Evolutionary conservation across 768 basidiomycete genomes (phyloP).

Genomic region (Russula sp.): DNA sequence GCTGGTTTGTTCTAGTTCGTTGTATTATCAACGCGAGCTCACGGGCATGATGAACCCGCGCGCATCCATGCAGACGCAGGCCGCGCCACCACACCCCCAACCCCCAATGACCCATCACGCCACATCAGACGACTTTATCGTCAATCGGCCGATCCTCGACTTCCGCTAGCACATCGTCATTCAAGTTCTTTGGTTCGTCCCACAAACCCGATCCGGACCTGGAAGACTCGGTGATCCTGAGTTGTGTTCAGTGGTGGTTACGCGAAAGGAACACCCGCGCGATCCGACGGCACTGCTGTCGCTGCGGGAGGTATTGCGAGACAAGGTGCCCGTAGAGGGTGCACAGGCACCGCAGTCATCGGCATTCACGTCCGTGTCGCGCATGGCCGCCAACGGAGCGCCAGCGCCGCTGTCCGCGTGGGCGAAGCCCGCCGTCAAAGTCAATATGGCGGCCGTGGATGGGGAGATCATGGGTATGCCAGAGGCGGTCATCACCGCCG

Average conservation of each 20-base stretch:
- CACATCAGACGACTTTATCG: constrained; percentile 16
- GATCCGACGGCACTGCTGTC: no score
- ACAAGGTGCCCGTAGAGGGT: no score
- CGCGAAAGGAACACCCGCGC: no score
- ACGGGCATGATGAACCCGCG: no score
- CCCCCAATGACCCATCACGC: background rate
- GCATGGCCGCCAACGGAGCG: constrained; percentile 23
- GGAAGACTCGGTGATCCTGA: constrained; percentile 54
- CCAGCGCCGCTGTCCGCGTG: constrained; percentile 36
- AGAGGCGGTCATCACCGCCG: constrained; percentile 36
- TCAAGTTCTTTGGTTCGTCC: constrained; percentile 9
- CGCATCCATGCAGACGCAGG: background rate
- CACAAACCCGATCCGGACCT: constrained; percentile 53
- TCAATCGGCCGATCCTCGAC: constrained; percentile 27
- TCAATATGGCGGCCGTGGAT: constrained; percentile 45
- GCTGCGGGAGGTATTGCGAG: no score
- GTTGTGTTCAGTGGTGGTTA: constrained; percentile 27
- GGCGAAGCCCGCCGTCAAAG: constrained; percentile 52
- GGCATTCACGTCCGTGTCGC: constrained; percentile 18
- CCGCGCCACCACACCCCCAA: background rate
- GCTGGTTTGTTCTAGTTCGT: no score
- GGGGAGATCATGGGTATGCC: constrained; percentile 40
- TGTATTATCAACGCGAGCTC: no score
- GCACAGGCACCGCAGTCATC: constrained; percentile 25
- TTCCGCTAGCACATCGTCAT: constrained; percentile 16